These are phyloP conservation scores for Phoma sp. DNA, from an alignment of 2,329 filamentous ascomycete species.

Conservation along the genomic window DNA sequence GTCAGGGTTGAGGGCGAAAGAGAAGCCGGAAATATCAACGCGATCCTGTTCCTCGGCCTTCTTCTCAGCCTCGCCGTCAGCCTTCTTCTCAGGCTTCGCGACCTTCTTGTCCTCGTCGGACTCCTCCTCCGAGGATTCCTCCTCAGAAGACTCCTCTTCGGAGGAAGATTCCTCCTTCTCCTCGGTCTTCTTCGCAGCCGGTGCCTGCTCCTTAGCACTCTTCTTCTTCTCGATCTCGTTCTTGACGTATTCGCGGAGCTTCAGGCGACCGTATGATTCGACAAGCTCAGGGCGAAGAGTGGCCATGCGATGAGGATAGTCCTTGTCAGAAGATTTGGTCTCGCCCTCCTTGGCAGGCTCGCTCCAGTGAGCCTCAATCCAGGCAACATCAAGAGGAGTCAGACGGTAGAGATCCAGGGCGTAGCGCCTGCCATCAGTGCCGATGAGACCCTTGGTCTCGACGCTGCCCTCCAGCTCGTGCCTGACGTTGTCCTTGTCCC, in stretches of 20 bases:
- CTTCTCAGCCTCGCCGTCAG: constrained; percentile 23
- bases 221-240: constrained; percentile 65
- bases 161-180: constrained; percentile 45
- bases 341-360: constrained; percentile 53
- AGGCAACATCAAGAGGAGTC: constrained; percentile 86
- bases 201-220: constrained; percentile 44
- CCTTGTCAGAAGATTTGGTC: constrained; percentile 54
- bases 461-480: constrained; percentile 95
- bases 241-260: constrained; percentile 88
- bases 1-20: constrained; percentile 90
- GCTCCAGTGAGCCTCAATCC: constrained; percentile 78
- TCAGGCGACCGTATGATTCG: constrained; percentile 80
- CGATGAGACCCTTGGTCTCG: constrained; percentile 96
- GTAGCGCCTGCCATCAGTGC: constrained; percentile 95
- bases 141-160: constrained; percentile 36
- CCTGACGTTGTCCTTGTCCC: constrained; percentile 92
- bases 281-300: constrained; percentile 89
- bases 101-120: constrained; percentile 30
- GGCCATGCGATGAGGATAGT: constrained; percentile 95
- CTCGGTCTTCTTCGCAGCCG: constrained; percentile 48
- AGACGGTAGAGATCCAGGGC: constrained; percentile 96
- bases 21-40: constrained; percentile 86
- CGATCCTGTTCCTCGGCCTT: constrained; percentile 62
- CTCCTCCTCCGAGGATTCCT: constrained; percentile 26
- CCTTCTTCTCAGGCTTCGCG: constrained; percentile 27